Base-by-base conservation (phyloP, 306 rosid genomes). In the Trifolium fragiferum region DNA sequence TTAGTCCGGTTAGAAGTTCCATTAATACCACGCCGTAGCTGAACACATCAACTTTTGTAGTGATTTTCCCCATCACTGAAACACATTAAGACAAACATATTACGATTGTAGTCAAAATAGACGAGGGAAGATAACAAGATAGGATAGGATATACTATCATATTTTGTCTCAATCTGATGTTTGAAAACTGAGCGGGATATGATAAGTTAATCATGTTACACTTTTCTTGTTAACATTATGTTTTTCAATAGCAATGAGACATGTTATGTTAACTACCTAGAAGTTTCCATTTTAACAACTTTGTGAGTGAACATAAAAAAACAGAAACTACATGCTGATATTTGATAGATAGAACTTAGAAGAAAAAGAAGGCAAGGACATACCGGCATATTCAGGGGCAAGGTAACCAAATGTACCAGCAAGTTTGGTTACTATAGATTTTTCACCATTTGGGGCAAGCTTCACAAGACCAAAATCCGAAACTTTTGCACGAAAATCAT, bases 381-480 rank as follows among this genome's bases (percentile, higher is more conserved):
- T 85, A 89, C 96, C 93, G 47, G 93, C 93, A 85, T 88, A 92
- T 77, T 92, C 97, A 30, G 97, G 97, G 25, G 97, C 97, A 58
- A 92, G 90, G 82, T 92, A 92, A 21, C 97, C 97, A 67, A 92
- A 92, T 40, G 97, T 92, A 16, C 97, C 96, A 4, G 96, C 96
- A 74, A 92, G 92, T 78, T 76, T 89, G 33, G 97, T 89, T 1
- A 78, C 87, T 53, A 92, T 74, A 19, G 92, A 89, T 33, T 89
- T 92, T 53, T 82, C 87, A 5, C 93, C 88, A 60, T 89, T 83
- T 0, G 97, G 97, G 62, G 96, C 96, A 68, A 89, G 93, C 78
- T 92, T 92, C 19, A 92, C 97, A 55, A 92, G 69, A 70, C 97
- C 96, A 9, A 92, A 92, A 78, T 89, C 97, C 0, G 97, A 87